Evolutionary conservation across 768 basidiomycete species (phyloP).

Genomic region (Termitomyces sp.): DNA sequence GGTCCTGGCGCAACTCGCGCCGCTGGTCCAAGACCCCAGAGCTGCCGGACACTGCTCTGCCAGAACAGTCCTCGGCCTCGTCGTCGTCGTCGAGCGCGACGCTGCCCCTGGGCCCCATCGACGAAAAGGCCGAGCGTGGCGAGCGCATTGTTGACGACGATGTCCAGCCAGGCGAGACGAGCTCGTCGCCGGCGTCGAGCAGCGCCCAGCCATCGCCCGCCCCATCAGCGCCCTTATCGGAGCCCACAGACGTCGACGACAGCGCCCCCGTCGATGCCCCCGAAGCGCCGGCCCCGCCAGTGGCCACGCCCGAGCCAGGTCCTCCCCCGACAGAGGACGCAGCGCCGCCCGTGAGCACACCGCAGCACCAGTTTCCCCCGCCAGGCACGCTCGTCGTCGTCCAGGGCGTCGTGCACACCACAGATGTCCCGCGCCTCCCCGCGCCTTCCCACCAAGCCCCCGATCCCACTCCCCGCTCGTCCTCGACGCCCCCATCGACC

Average conservation of each 20-base stretch:
- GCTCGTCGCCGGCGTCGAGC: neutral
- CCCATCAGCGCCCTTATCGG: neutral
- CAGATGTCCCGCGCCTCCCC: slow-evolving; percentile 46
- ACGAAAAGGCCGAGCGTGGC: neutral
- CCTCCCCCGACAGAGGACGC: neutral
- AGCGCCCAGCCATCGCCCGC: neutral
- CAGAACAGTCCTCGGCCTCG: neutral
- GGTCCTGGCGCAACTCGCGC: slow-evolving; percentile 1
- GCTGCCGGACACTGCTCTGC: neutral
- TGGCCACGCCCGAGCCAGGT: neutral
- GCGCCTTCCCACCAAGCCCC: slow-evolving; percentile 15
- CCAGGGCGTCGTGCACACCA: slow-evolving; percentile 78
- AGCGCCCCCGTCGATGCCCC: neutral
- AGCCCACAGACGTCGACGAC: neutral
- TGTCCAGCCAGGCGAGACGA: neutral
- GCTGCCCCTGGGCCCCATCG: neutral
- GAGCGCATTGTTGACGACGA: neutral
- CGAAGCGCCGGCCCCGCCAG: neutral
- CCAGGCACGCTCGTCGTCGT: slow-evolving; percentile 79
- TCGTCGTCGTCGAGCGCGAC: neutral
- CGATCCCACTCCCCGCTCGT: slow-evolving; percentile 20
- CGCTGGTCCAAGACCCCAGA: slow-evolving; percentile 6
- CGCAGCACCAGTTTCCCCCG: slow-evolving; percentile 48
- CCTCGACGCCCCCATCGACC: slow-evolving; percentile 25
- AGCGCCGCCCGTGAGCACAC: neutral